phyloP scores from a whole-genome alignment of 2,329 filamentous ascomycete species.

The Colletotrichum plurivorum region DNA sequence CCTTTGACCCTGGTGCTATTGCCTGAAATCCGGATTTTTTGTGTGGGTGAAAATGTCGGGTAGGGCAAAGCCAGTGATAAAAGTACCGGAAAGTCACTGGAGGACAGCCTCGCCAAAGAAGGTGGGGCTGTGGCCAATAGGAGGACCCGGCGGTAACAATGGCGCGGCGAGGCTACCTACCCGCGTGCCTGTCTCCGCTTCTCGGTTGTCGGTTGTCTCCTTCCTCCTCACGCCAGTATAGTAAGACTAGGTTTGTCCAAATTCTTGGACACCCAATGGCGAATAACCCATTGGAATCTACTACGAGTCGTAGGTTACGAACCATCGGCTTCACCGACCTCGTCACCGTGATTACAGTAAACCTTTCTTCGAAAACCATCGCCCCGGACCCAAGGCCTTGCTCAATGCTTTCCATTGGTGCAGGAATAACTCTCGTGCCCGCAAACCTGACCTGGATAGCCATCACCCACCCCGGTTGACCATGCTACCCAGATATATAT shows the following conservation, averaged over 20 bases:
- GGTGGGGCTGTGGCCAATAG: constrained; percentile 33
- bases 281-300: too few relatives aligned
- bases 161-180: constrained; percentile 26
- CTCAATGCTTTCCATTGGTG: constrained; percentile 14
- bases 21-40: constrained; percentile 59
- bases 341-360: too few relatives aligned
- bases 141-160: not conserved
- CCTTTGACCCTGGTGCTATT: constrained; percentile 40
- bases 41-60: constrained; percentile 62
- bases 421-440: not conserved
- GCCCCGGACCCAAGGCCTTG: constrained; percentile 14
- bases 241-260: too few relatives aligned
- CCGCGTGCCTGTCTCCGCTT: constrained; percentile 40
- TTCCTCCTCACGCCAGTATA: too few relatives aligned
- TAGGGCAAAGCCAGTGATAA: constrained; percentile 7
- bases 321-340: too few relatives aligned
- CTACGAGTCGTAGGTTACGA: too few relatives aligned
- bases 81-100: constrained; percentile 6
- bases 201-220: too few relatives aligned
- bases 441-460: too few relatives aligned
- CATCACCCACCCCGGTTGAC: too few relatives aligned
- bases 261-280: too few relatives aligned
- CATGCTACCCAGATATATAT: too few relatives aligned
- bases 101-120: constrained; percentile 18
- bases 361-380: too few relatives aligned